Conservation (phyloP, 352 stramenopile genomes). For the Pythium graminicola region DNA sequence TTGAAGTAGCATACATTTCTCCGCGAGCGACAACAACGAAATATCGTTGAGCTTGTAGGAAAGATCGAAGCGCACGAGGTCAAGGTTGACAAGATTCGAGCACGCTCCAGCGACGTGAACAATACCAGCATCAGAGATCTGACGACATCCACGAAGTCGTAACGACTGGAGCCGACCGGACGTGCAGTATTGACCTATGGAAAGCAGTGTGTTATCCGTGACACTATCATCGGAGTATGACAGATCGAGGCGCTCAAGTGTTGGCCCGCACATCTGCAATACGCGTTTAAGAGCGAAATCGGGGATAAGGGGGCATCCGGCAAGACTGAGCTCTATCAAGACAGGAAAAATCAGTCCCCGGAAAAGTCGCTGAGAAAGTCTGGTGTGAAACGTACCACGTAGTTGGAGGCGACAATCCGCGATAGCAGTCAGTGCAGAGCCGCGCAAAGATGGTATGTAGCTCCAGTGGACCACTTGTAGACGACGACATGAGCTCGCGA, state of each 20-base stretch:
- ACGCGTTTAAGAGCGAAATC: constrained; percentile 80
- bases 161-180: constrained; percentile 41
- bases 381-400: constrained; percentile 32
- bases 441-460: constrained; percentile 45
- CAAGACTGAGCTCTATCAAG: constrained; percentile 45
- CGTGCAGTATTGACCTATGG: constrained; percentile 54
- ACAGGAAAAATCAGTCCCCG: not conserved
- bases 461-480: constrained; percentile 53
- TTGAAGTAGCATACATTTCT: constrained; percentile 49
- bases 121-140: constrained; percentile 83
- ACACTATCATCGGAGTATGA: constrained; percentile 68
- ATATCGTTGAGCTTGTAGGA: constrained; percentile 91
- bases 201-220: constrained; percentile 75
- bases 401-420: constrained; percentile 45
- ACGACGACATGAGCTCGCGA: constrained; percentile 41
- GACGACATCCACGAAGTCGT: constrained; percentile 73
- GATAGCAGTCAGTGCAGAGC: constrained; percentile 43
- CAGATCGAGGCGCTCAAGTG: constrained; percentile 64
- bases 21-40: constrained; percentile 70
- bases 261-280: constrained; percentile 52
- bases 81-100: constrained; percentile 55
- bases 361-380: too few species aligned
- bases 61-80: constrained; percentile 84
- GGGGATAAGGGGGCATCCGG: constrained; percentile 67
- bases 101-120: constrained; percentile 68